A percentile compares a stretch with the other conserved stretches of the same genome.
Conservation (phyloP, 148 eudicot genomes). For the Heliamphora exappendiculata region DNA sequence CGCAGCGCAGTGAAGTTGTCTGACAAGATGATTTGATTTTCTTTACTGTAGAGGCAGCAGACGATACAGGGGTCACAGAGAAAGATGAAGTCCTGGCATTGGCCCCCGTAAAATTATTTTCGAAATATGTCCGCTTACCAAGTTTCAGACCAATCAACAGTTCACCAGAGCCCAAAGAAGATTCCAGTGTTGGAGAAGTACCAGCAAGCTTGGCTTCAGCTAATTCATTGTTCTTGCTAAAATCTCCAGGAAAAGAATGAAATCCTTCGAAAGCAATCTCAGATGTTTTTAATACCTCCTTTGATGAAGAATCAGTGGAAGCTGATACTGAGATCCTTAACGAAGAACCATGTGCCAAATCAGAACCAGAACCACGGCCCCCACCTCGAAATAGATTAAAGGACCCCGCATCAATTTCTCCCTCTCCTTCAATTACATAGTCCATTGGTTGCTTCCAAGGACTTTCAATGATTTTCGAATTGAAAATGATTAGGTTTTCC, state of each 20-base stretch:
- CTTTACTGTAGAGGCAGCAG: slow-evolving; percentile 34
- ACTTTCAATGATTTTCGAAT: slow-evolving; percentile 43
- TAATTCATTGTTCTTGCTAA: slow-evolving; percentile 33
- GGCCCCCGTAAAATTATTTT: slow-evolving; percentile 39
- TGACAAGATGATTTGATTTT: slow-evolving; percentile 43
- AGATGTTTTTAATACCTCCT: slow-evolving; percentile 36
- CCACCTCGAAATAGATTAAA: slow-evolving; percentile 55
- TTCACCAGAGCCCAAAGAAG: slow-evolving; percentile 69
- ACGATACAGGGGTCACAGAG: slow-evolving; percentile 28
- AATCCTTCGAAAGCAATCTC: slow-evolving; percentile 30
- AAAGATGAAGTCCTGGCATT: slow-evolving; percentile 31
- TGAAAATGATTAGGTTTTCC: slow-evolving; percentile 61
- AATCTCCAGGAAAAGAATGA: slow-evolving; percentile 40
- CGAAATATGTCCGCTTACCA: slow-evolving; percentile 74
- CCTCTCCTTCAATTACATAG: slow-evolving; percentile 59
- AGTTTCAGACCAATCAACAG: slow-evolving; percentile 77
- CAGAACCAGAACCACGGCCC: slow-evolving; percentile 49
- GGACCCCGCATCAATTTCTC: slow-evolving; percentile 59
- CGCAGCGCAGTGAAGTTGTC: slow-evolving; percentile 47
- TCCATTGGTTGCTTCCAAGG: slow-evolving; percentile 55
- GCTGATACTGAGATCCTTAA: slow-evolving; percentile 74
- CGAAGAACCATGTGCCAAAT: slow-evolving; percentile 59
- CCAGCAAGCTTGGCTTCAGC: slow-evolving; percentile 29
- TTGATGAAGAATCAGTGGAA: slow-evolving; percentile 59
- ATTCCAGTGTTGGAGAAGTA: slow-evolving; percentile 40